Base-by-base conservation (phyloP, 1,284 basidiomycete species). In the Sporisorium graminicola region DNA sequence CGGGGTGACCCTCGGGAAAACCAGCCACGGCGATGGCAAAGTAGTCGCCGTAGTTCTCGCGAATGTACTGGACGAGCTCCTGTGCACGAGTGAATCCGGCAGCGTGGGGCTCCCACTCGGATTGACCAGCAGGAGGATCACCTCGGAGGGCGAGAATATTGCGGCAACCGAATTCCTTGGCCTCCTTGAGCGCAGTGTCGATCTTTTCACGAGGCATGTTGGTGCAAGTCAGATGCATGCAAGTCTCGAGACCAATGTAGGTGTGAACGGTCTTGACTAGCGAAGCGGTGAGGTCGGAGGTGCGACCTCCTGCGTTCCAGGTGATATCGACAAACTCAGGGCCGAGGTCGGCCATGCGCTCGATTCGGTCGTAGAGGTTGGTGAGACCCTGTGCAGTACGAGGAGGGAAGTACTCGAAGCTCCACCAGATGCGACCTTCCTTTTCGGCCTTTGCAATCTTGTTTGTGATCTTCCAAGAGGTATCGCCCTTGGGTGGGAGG, bases 261-360 rank as follows among this genome's bases (percentile, higher is more conserved):
- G 81, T 79, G 58, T 85, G 84, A n/a, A 85, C 83, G 49, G 94
- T 95, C 88, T 96, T 95, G 78, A 99, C 95, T 87, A 99, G 92
- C 83, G 95, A 82, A 31, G 86, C 83, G 18, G 87, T 88, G 27
- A 86, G 81, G 56, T 87, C 87, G 3, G 86, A 85, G 20, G 95
- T 96, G 71, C 95, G 90, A 64, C 95, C 95, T 61, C 95, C 95
- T 53, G 95, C 95, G 87, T 97, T 96, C 95, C 94, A 98, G 85
- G 95, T 99, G 84, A 99, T 97, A 86, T 99, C 95, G 82, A 98
- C 93, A 85, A 98, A 99, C 87, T 97, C 96, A 18, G 97, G 97
- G 5, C 97, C 97, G 50, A 98, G 88, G 26, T 91, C 90, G 66
- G 94, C 90, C 96, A 99, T 99, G 79, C 97, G 93, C 87, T 98